These are phyloP conservation scores for Houttuynia cordata DNA, from an alignment of 164 flowering plant genomes.

Conservation along the genomic window DNA sequence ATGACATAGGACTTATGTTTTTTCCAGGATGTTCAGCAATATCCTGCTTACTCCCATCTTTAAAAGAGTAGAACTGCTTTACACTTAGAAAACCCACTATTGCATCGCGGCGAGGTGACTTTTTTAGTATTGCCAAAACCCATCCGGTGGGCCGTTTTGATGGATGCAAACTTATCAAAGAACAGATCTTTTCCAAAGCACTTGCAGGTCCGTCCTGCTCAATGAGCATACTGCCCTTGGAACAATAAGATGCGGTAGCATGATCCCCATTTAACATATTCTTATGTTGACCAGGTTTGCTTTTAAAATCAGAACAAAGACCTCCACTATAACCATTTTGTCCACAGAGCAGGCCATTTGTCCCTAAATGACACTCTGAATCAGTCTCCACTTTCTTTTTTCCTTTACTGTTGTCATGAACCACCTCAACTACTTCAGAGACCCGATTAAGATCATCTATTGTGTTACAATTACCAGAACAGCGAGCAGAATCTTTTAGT, in stretches of 20 bases:
- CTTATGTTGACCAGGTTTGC: conserved; percentile 3
- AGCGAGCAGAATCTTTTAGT: conserved; percentile 56
- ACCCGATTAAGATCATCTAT: conserved; percentile 19
- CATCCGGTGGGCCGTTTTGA: conserved; percentile 81
- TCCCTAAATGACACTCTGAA: conserved; percentile 2
- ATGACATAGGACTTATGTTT: conserved; percentile 12
- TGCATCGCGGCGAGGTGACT: conserved; percentile 52
- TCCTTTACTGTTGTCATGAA: conserved; percentile 27
- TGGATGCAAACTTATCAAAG: conserved; percentile 34
- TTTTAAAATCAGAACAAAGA: conserved; percentile 6
- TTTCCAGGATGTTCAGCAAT: conserved; percentile 11
- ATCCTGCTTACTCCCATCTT: conserved; percentile 25
- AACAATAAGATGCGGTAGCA: conserved; percentile 8
- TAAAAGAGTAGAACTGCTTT: conserved; percentile 34
- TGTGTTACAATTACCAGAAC: conserved; percentile 13
- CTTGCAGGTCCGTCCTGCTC: conserved; percentile 13
- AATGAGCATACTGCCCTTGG: conserved; percentile 5
- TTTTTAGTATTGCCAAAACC: conserved; percentile 61
- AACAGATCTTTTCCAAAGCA: conserved; percentile 38
- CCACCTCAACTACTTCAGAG: conserved; percentile 15
- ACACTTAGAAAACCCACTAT: conserved; percentile 69
- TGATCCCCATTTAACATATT: conserved; percentile 14
- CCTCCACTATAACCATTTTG: conserved; percentile 9
- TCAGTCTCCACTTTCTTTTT: conserved; percentile 28
- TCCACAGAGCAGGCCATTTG: conserved; percentile 6